Percentiles rank a stretch among this genome's conserved stretches.
phyloP scores from a whole-genome alignment of 2,329 filamentous ascomycete species.

The Penicillium occitanis region DNA sequence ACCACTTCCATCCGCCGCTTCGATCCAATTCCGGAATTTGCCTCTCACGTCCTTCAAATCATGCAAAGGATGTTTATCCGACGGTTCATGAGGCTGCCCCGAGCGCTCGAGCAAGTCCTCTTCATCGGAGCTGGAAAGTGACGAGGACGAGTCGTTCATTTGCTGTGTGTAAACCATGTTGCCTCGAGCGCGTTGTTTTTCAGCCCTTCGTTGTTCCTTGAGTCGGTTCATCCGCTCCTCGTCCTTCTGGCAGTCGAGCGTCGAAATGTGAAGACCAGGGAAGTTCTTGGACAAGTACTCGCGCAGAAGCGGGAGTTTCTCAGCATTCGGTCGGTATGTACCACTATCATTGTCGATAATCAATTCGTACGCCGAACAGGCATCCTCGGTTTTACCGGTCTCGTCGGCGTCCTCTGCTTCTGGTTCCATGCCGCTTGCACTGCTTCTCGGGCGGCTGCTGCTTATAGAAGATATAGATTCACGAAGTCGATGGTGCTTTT shows the following conservation, averaged over 20 bases:
- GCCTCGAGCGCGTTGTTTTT: conserved; percentile 65
- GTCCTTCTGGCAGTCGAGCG: conserved; percentile 70
- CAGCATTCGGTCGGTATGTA: conserved; percentile 84
- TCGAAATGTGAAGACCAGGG: conserved; percentile 71
- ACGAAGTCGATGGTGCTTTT: conserved; percentile 43
- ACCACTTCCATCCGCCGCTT: conserved; percentile 24
- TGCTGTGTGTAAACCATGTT: conserved; percentile 57
- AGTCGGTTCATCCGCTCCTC: conserved; percentile 70
- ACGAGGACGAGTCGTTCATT: conserved; percentile 41
- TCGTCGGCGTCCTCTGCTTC: not conserved
- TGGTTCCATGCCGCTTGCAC: not conserved
- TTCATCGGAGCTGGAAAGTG: conserved; percentile 56
- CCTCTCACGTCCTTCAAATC: conserved; percentile 41
- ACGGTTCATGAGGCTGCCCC: conserved; percentile 25
- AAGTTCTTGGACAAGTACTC: conserved; percentile 71
- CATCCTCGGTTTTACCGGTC: conserved; percentile 31
- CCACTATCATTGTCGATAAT: conserved; percentile 94
- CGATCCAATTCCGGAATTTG: conserved; percentile 38
- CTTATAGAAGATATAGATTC: conserved; percentile 36
- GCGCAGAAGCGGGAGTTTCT: conserved; percentile 69
- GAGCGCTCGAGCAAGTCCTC: conserved; percentile 54
- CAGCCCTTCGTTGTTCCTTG: conserved; percentile 72
- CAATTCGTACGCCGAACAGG: conserved; percentile 71
- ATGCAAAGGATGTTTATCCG: conserved; percentile 29
- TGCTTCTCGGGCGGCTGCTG: not conserved